These are phyloP conservation scores for Rhodotorula sp. DNA, from an alignment of 1,284 basidiomycete species.

Conservation along the genomic window DNA sequence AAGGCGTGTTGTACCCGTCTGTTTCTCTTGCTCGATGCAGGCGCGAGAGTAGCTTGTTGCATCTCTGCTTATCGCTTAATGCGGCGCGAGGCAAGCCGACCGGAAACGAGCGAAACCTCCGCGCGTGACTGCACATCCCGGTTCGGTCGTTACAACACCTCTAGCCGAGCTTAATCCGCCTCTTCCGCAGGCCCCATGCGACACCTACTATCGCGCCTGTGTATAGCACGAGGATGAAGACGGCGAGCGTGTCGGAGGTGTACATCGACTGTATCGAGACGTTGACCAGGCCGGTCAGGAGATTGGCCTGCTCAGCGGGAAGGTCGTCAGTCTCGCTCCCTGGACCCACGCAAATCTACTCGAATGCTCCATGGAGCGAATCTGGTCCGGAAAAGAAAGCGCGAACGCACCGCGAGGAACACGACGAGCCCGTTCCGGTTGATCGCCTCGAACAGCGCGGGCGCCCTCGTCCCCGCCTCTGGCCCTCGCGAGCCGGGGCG, in stretches of 20 bases:
- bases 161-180: conserved; percentile 30
- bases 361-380: neutral
- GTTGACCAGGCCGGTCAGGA: conserved; percentile 83
- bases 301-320: conserved; percentile 66
- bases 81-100: too few species aligned
- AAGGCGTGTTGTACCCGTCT: too few species aligned
- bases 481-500: neutral
- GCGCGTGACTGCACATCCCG: too few species aligned
- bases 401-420: conserved; percentile 68
- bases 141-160: neutral
- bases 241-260: conserved; percentile 59
- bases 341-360: too few species aligned
- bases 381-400: neutral
- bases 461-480: conserved; percentile 49
- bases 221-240: conserved; percentile 69
- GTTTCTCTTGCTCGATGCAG: too few species aligned
- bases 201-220: conserved; percentile 60
- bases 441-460: conserved; percentile 71
- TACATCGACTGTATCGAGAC: conserved; percentile 82
- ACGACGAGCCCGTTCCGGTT: conserved; percentile 77
- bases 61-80: too few species aligned
- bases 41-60: too few species aligned
- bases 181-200: conserved; percentile 61
- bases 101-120: too few species aligned
- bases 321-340: too few species aligned